These are phyloP conservation scores for Pythium phragmitis DNA, from an alignment of 352 stramenopile genomes.

Conservation along the genomic window DNA sequence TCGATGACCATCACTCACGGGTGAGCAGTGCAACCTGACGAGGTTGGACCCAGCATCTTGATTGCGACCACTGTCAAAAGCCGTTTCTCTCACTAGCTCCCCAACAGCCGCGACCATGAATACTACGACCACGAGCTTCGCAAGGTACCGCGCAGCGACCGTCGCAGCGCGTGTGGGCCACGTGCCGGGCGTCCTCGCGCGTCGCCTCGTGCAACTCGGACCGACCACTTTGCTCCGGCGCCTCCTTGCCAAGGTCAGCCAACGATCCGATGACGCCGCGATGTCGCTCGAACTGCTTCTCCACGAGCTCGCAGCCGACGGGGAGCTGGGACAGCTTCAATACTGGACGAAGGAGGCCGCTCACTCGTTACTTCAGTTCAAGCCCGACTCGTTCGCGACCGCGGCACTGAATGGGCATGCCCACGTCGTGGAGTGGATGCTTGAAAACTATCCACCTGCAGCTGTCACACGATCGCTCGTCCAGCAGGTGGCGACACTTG, in stretches of 20 bases:
- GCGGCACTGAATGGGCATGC: not conserved
- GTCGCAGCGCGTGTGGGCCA: too few species aligned
- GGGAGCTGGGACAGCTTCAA: too few species aligned
- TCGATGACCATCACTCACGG: not conserved
- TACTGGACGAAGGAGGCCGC: too few species aligned
- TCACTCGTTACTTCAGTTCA: not conserved
- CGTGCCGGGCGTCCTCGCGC: not conserved
- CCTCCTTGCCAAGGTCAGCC: not conserved
- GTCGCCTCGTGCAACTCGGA: not conserved
- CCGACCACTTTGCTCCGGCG: not conserved
- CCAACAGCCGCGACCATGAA: too few species aligned
- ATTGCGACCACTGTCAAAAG: too few species aligned
- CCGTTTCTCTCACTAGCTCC: too few species aligned
- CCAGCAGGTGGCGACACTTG: not conserved
- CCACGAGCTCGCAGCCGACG: not conserved
- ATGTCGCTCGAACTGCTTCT: not conserved
- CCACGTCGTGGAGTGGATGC: not conserved
- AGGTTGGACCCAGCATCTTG: too few species aligned
- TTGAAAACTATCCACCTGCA: not conserved
- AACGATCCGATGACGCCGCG: not conserved
- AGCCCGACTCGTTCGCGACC: constrained; percentile 2
- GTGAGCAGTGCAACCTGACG: too few species aligned
- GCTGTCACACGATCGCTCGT: not conserved
- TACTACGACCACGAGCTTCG: too few species aligned
- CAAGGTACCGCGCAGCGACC: too few species aligned